Percentiles rank a stretch among this genome's conserved stretches.
Conservation (phyloP, 495 filamentous ascomycete genomes). For the Aspergillus hancockii region DNA sequence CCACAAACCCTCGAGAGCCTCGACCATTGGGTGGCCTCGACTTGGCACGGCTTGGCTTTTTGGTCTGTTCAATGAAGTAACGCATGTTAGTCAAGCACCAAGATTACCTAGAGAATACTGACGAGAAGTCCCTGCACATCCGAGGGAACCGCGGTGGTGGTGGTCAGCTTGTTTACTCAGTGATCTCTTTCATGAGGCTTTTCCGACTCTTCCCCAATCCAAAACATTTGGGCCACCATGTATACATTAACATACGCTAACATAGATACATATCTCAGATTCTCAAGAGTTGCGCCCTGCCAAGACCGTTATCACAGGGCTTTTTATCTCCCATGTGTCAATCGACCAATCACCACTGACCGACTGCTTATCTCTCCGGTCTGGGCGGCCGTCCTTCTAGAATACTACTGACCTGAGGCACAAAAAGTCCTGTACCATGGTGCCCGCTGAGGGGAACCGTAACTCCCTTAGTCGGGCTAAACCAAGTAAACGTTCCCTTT, state of each 20-base stretch:
- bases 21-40: neutral
- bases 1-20: neutral
- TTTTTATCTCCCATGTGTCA: neutral
- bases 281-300: neutral
- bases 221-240: neutral
- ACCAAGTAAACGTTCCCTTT: neutral
- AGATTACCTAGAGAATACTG: too few relatives aligned
- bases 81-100: neutral
- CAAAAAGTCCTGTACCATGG: neutral
- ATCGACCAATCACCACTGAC: neutral
- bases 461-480: too few relatives aligned
- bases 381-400: neutral
- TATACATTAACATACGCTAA: neutral
- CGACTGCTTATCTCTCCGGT: neutral
- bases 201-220: neutral
- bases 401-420: neutral
- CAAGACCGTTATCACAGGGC: neutral
- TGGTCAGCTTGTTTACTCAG: too few relatives aligned
- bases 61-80: neutral
- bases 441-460: neutral
- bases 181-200: too few relatives aligned
- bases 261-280: too few relatives aligned
- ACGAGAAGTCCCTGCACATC: neutral
- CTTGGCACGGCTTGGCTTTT: conserved; percentile 13
- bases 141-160: neutral